A percentile compares a stretch with the other conserved stretches of the same genome.
phyloP scores from a whole-genome alignment of 2,329 filamentous ascomycete species.

The Malbranchea zuffiana region DNA sequence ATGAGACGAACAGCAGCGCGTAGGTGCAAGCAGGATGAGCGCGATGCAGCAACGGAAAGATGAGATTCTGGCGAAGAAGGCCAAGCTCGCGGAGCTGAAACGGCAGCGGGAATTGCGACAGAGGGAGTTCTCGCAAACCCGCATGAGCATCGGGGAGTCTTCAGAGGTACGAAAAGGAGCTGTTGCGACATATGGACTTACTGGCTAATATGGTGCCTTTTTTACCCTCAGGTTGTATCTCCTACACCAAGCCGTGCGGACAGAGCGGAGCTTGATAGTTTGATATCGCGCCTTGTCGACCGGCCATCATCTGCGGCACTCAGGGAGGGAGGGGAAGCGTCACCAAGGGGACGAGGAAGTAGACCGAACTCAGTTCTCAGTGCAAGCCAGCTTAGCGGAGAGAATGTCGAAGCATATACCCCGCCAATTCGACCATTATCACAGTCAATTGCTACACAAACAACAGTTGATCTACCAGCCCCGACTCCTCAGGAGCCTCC shows the following conservation, averaged over 20 bases:
- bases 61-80: conserved; percentile 93
- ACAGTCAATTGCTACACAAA: conserved; percentile 50
- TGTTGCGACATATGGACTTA: conserved; percentile 1
- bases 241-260: conserved; percentile 59
- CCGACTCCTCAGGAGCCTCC: conserved; percentile 58
- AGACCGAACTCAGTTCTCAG: conserved; percentile 80
- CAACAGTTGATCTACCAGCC: conserved; percentile 63
- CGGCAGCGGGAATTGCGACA: conserved; percentile 76
- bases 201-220: background rate
- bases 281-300: conserved; percentile 77
- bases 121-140: conserved; percentile 59
- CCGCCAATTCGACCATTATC: conserved; percentile 32
- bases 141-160: conserved; percentile 56
- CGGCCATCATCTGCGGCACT: conserved; percentile 59
- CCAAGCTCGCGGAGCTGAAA: conserved; percentile 92
- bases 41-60: conserved; percentile 64
- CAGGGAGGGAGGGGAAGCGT: conserved; percentile 40
- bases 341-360: conserved; percentile 46
- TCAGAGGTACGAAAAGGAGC: conserved; percentile 52
- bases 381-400: conserved; percentile 67
- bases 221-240: conserved; percentile 15
- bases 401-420: conserved; percentile 38
- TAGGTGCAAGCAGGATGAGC: conserved; percentile 8
- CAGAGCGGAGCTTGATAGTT: conserved; percentile 64
- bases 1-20: too few relatives aligned